Evolutionary conservation across 73 alveolate genomes (phyloP).

Genomic region (Effrenium voratum): DNA sequence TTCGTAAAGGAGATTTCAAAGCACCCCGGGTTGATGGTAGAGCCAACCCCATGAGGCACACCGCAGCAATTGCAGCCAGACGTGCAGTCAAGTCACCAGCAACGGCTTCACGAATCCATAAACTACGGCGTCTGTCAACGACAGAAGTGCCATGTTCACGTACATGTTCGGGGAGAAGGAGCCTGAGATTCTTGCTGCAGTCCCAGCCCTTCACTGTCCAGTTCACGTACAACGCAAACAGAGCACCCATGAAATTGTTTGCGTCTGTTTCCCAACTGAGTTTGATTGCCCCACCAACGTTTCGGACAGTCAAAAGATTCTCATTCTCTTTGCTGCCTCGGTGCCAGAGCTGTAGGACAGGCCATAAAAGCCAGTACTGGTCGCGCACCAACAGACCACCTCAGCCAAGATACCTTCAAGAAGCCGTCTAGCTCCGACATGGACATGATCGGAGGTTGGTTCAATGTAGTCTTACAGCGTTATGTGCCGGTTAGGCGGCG

Average conservation of each 20-base stretch:
- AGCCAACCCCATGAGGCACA: background rate
- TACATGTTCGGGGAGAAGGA: constrained; percentile 56
- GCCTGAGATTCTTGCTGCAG: background rate
- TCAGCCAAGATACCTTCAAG: background rate
- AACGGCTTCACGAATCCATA: constrained; percentile 10
- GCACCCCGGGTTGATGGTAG: too few relatives aligned
- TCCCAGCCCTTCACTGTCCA: background rate
- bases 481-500: too few relatives aligned
- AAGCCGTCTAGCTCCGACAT: background rate
- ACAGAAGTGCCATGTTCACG: constrained; percentile 44
- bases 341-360: constrained; percentile 46
- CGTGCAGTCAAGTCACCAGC: background rate
- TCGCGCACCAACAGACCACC: constrained; percentile 61
- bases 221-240: too few relatives aligned
- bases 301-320: too few relatives aligned
- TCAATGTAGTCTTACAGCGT: too few relatives aligned
- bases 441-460: too few relatives aligned
- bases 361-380: constrained; percentile 41
- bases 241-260: too few relatives aligned
- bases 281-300: too few relatives aligned
- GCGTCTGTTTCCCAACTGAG: too few relatives aligned
- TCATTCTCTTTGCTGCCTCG: background rate
- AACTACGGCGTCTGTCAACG: background rate
- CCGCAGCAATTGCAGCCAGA: background rate
- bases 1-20: too few relatives aligned